A percentile compares a stretch with the other conserved stretches of the same genome.
These are phyloP conservation scores for Tinospora cordifolia DNA, from an alignment of 164 flowering plant species.

Conservation along the genomic window DNA sequence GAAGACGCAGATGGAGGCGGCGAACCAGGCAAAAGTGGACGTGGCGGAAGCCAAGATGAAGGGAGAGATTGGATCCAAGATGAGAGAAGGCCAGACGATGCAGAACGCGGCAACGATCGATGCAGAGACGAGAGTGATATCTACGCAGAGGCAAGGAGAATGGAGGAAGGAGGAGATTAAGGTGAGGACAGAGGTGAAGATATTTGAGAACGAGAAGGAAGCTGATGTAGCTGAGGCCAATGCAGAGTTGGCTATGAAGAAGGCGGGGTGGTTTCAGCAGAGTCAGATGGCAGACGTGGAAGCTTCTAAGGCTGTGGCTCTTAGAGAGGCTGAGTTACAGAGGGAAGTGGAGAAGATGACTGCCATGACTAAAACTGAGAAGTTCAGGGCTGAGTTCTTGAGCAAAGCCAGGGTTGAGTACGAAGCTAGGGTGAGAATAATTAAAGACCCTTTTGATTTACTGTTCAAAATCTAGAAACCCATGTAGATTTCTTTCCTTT, in stretches of 20 bases:
- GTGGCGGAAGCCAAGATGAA: slow-evolving; percentile 28
- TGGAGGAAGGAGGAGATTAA: slow-evolving; percentile 24
- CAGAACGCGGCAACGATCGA: slow-evolving; percentile 26
- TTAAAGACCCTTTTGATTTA: neutral
- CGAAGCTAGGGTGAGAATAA: slow-evolving; percentile 16
- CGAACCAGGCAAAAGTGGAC: slow-evolving; percentile 24
- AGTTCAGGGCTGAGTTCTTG: slow-evolving; percentile 21
- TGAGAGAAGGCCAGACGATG: slow-evolving; percentile 20
- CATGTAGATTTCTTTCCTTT: too few relatives aligned
- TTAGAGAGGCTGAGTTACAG: slow-evolving; percentile 27
- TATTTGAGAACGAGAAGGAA: slow-evolving; percentile 25
- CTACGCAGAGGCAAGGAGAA: slow-evolving; percentile 24
- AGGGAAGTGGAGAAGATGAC: slow-evolving; percentile 24
- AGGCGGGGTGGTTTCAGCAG: slow-evolving; percentile 20
- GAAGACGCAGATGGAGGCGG: slow-evolving; percentile 41
- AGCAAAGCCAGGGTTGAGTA: slow-evolving; percentile 26
- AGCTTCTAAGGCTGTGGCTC: slow-evolving; percentile 21
- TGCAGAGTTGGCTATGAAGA: slow-evolving; percentile 23
- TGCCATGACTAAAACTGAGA: slow-evolving; percentile 22
- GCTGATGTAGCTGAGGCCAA: slow-evolving; percentile 28
- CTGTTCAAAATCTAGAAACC: too few relatives aligned
- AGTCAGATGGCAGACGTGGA: slow-evolving; percentile 26
- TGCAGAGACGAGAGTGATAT: slow-evolving; percentile 19
- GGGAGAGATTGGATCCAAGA: slow-evolving; percentile 21
- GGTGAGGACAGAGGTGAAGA: slow-evolving; percentile 23